A percentile compares a stretch with the other conserved stretches of the same genome.
Conservation (phyloP, 108 stramenopile genomes). For the Nitzschia sp. region DNA sequence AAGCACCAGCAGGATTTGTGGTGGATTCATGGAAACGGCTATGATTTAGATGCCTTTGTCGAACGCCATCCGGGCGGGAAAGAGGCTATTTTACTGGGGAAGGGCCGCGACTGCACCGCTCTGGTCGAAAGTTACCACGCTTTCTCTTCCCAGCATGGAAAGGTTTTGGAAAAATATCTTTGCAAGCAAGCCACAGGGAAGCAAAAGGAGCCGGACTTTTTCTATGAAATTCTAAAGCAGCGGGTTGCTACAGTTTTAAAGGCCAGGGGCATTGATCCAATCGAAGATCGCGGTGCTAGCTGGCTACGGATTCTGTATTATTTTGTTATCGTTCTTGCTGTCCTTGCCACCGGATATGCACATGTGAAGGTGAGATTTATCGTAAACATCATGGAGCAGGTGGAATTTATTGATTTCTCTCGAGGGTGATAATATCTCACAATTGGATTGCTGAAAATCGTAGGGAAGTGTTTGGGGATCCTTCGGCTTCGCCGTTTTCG, state of each 20-base stretch:
- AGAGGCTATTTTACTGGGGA: slow-evolving; percentile 58
- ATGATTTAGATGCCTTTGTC: slow-evolving; percentile 56
- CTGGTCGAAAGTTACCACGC: slow-evolving; percentile 68
- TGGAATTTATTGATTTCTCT: not conserved
- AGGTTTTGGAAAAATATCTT: slow-evolving; percentile 38
- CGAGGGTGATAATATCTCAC: not conserved
- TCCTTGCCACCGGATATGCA: slow-evolving; percentile 17
- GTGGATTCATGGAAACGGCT: slow-evolving; percentile 55
- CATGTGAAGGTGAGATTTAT: slow-evolving; percentile 38
- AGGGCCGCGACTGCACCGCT: slow-evolving; percentile 69
- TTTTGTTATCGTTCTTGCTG: slow-evolving; percentile 10
- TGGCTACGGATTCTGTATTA: slow-evolving; percentile 33
- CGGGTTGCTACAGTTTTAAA: slow-evolving; percentile 23
- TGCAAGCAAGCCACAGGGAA: not conserved
- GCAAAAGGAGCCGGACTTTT: slow-evolving; percentile 24
- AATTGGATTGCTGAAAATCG: too few species aligned
- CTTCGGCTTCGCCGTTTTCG: slow-evolving; percentile 47
- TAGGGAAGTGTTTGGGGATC: slow-evolving; percentile 43
- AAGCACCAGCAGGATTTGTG: slow-evolving; percentile 21
- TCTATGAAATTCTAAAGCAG: slow-evolving; percentile 49
- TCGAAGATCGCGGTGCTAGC: slow-evolving; percentile 39
- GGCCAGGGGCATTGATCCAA: slow-evolving; percentile 44
- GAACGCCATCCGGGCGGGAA: slow-evolving; percentile 59
- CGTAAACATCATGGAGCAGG: too few species aligned
- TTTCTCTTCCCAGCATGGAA: slow-evolving; percentile 37